A percentile compares a stretch with the other conserved stretches of the same genome.
These are phyloP conservation scores for Phtheirospermum japonicum DNA, from an alignment of 257 asterid genomes.

Conservation along the genomic window DNA sequence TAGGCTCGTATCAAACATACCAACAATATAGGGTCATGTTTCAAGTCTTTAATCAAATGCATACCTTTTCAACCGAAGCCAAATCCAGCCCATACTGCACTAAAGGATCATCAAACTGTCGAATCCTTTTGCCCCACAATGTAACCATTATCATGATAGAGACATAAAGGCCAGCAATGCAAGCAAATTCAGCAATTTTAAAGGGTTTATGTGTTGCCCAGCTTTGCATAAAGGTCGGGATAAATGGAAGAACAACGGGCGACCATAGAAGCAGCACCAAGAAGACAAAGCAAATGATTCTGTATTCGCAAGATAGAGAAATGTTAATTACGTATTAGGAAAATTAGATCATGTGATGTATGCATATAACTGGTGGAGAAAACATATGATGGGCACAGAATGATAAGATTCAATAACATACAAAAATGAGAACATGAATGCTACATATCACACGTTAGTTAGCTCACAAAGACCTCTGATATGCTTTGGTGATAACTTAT, in stretches of 20 bases:
- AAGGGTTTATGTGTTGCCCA: constrained; percentile 70
- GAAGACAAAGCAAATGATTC: constrained; percentile 71
- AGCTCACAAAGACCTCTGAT: constrained; percentile 11
- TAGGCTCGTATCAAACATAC: background rate
- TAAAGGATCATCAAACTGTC: constrained; percentile 76
- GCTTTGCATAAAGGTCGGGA: constrained; percentile 74
- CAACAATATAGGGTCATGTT: constrained; percentile 20
- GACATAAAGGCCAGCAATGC: constrained; percentile 76
- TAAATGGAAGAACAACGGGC: constrained; percentile 80
- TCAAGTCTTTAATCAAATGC: constrained; percentile 18
- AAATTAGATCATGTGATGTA: constrained; percentile 20
- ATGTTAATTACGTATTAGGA: constrained; percentile 12
- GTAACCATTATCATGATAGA: constrained; percentile 63
- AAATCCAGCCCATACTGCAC: constrained; percentile 79
- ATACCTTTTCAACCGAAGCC: constrained; percentile 65
- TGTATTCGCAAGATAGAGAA: constrained; percentile 31
- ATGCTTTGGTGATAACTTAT: constrained; percentile 7
- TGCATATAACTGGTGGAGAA: constrained; percentile 14
- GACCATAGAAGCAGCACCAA: constrained; percentile 97
- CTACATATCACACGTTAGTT: background rate
- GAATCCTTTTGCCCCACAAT: constrained; percentile 88
- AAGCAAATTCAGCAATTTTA: constrained; percentile 62
- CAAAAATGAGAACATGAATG: constrained; percentile 5
- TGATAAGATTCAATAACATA: constrained; percentile 5
- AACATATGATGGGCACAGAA: background rate